Evolutionary conservation across 768 basidiomycete genomes (phyloP).

Genomic region (Lactarius evosmus): DNA sequence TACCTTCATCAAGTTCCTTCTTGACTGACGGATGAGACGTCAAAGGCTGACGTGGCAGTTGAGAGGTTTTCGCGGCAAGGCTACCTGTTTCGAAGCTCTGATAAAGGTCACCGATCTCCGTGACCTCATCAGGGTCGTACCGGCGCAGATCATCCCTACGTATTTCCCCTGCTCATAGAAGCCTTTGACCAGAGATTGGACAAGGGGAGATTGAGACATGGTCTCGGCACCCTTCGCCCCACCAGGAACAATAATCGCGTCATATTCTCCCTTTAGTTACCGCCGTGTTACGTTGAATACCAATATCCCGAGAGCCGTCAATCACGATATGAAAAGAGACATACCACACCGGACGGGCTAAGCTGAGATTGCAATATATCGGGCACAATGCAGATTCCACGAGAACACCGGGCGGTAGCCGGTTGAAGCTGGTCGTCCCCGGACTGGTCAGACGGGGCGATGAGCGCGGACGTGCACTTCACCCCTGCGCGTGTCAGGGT

Average conservation of each 20-base stretch:
- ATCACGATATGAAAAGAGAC: neutral
- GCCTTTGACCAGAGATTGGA: conserved; percentile 59
- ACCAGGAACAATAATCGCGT: conserved; percentile 72
- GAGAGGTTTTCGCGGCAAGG: conserved; percentile 59
- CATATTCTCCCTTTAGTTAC: conserved; percentile 53
- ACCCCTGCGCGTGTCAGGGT: conserved; percentile 77
- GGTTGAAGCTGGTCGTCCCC: neutral
- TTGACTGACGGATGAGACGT: conserved; percentile 80
- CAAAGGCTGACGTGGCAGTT: conserved; percentile 57
- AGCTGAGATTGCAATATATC: conserved; percentile 17
- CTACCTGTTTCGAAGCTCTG: neutral
- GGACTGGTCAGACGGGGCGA: conserved; percentile 33
- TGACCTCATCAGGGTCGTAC: conserved; percentile 37
- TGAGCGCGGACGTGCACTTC: conserved; percentile 59
- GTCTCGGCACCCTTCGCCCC: conserved; percentile 77
- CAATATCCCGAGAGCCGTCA: neutral
- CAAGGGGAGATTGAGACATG: conserved; percentile 53
- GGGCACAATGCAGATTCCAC: conserved; percentile 24
- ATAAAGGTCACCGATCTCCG: neutral
- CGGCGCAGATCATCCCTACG: conserved; percentile 86
- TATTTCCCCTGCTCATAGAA: conserved; percentile 54
- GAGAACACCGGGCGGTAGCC: conserved; percentile 14
- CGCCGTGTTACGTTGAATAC: neutral
- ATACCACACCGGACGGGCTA: conserved; percentile 9
- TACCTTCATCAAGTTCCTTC: conserved; percentile 53